phyloP scores from a whole-genome alignment of 2,329 filamentous ascomycete species.

The Pestalotiopsis sp. region DNA sequence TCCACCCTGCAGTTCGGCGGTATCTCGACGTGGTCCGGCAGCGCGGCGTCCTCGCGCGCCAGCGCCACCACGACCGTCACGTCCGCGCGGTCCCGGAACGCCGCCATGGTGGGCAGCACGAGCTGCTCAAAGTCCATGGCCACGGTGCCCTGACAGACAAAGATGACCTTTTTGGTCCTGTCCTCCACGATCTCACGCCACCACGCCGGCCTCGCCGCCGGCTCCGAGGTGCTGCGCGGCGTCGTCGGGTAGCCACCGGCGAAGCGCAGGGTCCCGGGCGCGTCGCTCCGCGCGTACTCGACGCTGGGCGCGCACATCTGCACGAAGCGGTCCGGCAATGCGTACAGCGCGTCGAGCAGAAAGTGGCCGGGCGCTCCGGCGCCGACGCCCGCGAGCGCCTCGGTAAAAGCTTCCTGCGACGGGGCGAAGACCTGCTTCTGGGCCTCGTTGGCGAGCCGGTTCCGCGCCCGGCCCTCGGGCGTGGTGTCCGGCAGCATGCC shows the following conservation, averaged over 20 bases:
- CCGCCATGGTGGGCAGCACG: slow-evolving; percentile 45
- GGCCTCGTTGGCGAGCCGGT: slow-evolving; percentile 17
- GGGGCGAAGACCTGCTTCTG: slow-evolving; percentile 14
- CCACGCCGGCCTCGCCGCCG: slow-evolving; percentile 41
- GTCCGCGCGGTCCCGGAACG: slow-evolving; percentile 41
- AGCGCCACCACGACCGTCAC: slow-evolving; percentile 37
- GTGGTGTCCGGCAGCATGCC: slow-evolving; percentile 31
- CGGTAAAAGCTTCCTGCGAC: slow-evolving; percentile 9
- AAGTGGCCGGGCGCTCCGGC: not conserved
- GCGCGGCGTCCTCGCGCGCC: slow-evolving; percentile 25
- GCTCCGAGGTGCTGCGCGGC: slow-evolving; percentile 14
- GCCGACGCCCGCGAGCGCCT: not conserved
- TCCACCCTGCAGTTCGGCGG: slow-evolving; percentile 29
- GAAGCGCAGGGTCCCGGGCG: slow-evolving; percentile 41
- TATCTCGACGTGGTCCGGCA: slow-evolving; percentile 17
- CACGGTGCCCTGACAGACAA: slow-evolving; percentile 50
- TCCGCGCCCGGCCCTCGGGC: slow-evolving; percentile 27
- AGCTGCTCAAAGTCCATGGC: slow-evolving; percentile 41
- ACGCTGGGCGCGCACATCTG: slow-evolving; percentile 40
- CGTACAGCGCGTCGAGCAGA: not conserved
- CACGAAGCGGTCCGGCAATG: slow-evolving; percentile 31
- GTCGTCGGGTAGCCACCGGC: slow-evolving; percentile 41
- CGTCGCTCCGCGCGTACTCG: slow-evolving; percentile 38
- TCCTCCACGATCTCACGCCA: slow-evolving; percentile 40
- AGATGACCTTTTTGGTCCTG: slow-evolving; percentile 38